These are phyloP conservation scores for Anthracocystis panici-leucophaei DNA, from an alignment of 1,284 basidiomycete species.

Conservation along the genomic window DNA sequence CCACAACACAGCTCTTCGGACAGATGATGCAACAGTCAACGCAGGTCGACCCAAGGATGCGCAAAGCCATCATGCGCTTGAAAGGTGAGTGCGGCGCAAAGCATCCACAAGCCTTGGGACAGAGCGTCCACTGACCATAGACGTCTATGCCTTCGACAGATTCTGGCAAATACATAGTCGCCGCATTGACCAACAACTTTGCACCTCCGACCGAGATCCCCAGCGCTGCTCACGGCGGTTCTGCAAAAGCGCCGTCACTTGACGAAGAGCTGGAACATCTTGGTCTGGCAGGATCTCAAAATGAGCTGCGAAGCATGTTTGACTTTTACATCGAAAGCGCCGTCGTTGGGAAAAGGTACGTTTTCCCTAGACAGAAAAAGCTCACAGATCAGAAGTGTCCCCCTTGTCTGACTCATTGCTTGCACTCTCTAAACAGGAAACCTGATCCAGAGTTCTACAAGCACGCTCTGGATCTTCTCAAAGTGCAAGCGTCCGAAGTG, in stretches of 20 bases:
- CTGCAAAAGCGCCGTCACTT: constrained; percentile 32
- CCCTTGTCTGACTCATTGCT: constrained; percentile 5
- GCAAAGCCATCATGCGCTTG: constrained; percentile 57
- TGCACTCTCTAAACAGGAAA: constrained; percentile 57
- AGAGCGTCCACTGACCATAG: not conserved
- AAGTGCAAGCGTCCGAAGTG: constrained; percentile 61
- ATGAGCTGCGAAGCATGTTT: constrained; percentile 62
- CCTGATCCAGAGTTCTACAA: constrained; percentile 69
- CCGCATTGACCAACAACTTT: constrained; percentile 70
- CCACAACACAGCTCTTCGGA: constrained; percentile 61
- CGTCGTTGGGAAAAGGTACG: constrained; percentile 67
- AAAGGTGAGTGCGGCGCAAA: constrained; percentile 22
- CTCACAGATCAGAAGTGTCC: not conserved
- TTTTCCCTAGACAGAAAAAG: not conserved
- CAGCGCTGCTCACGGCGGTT: constrained; percentile 7
- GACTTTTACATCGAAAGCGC: constrained; percentile 69
- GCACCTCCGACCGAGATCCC: constrained; percentile 53
- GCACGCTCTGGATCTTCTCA: constrained; percentile 64
- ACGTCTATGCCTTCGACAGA: constrained; percentile 35
- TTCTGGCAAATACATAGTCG: constrained; percentile 63
- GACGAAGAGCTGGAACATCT: constrained; percentile 61
- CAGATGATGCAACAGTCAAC: constrained; percentile 69
- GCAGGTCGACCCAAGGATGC: constrained; percentile 59
- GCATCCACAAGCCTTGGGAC: not conserved
- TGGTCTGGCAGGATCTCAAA: constrained; percentile 43